Percentiles rank a stretch among this genome's conserved stretches.
Evolutionary conservation across 768 basidiomycete species (phyloP).

Genomic region (Phaeotremella skinneri): DNA sequence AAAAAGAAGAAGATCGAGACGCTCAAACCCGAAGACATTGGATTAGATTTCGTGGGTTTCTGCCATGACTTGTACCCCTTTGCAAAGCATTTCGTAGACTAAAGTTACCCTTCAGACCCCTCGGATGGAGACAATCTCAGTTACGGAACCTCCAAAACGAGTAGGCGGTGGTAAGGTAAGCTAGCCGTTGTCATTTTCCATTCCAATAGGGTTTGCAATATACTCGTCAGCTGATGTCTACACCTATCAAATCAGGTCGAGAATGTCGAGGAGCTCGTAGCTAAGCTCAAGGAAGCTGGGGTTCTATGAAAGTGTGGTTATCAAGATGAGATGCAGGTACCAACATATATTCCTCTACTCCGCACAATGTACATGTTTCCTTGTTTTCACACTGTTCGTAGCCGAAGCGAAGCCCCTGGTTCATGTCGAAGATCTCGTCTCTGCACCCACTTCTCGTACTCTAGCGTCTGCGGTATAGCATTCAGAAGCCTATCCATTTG

Average conservation of each 20-base stretch:
- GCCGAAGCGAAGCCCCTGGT: no score
- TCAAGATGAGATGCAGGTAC: neutral
- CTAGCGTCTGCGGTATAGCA: no score
- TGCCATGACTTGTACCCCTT: neutral
- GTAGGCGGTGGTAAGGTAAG: conserved; percentile 84
- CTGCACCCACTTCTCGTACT: no score
- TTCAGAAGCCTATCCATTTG: no score
- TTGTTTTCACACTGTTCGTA: no score
- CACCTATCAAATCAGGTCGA: conserved; percentile 58
- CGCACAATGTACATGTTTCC: no score
- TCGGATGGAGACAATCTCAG: conserved; percentile 77
- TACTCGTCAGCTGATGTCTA: neutral
- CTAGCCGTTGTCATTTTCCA: neutral
- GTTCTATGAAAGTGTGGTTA: conserved; percentile 41
- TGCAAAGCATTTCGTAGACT: no score
- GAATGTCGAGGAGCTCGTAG: conserved; percentile 82
- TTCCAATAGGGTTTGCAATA: neutral
- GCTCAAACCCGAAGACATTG: conserved; percentile 71
- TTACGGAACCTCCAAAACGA: conserved; percentile 83
- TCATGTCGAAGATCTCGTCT: no score
- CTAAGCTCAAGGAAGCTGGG: conserved; percentile 85
- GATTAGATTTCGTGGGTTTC: conserved; percentile 64
- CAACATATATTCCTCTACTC: no score
- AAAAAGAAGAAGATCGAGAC: conserved; percentile 97
- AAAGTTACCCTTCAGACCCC: conserved; percentile 61